Conservation (phyloP, 176 grass and related monocot genomes). For the Aegilops sharonensis region DNA sequence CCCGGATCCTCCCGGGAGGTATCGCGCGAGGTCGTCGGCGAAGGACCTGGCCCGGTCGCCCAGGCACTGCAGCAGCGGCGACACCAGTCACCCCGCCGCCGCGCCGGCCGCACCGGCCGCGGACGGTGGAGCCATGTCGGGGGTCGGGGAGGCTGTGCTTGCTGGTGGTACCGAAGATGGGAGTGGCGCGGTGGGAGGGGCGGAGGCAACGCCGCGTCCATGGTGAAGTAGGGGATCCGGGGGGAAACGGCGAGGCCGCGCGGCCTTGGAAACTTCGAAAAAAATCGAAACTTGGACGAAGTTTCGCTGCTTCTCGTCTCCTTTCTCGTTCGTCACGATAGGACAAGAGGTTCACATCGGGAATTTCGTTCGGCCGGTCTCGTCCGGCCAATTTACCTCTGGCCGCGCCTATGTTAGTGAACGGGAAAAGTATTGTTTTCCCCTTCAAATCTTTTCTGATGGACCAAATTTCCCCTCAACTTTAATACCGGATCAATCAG, state of each 20-base stretch:
- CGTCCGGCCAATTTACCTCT: no score
- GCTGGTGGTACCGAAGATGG: neutral
- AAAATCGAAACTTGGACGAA: neutral
- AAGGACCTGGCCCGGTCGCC: constrained; percentile 9
- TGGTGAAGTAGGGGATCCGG: neutral
- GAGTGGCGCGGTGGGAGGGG: neutral
- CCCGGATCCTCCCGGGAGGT: neutral
- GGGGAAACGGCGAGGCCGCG: neutral
- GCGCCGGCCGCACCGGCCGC: neutral
- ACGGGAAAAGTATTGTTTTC: no score
- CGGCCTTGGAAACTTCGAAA: constrained; percentile 5
- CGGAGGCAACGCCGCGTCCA: neutral
- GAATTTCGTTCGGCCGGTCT: no score
- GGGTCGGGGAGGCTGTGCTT: neutral
- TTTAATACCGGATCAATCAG: no score
- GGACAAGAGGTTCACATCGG: no score
- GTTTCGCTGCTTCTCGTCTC: neutral
- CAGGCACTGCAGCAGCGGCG: constrained; percentile 21
- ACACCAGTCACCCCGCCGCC: constrained; percentile 23
- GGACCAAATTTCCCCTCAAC: no score
- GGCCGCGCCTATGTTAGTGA: no score
- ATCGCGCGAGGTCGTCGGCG: neutral
- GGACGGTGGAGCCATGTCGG: neutral
- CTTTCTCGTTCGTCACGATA: neutral
- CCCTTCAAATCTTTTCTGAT: no score